Evolutionary conservation across 345 rosid species (phyloP), one percentile per base, ranked within the genome.

Genomic region (Sapria himalayana): DNA sequence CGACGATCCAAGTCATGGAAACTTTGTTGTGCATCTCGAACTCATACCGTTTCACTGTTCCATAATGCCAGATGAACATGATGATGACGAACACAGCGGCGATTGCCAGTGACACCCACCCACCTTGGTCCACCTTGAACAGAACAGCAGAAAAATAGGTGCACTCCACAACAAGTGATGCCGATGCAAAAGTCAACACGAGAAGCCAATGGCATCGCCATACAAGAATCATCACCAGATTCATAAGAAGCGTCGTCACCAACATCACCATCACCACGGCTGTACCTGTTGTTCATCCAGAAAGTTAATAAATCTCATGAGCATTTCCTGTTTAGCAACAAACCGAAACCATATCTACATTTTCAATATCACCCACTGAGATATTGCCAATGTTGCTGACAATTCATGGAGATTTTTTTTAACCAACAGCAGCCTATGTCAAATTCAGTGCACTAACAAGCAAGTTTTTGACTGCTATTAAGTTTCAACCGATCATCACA

Each of bases 1-100:
- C 81, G 1, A 80, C 71, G 33, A 80, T 64, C 92, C 92, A 80
- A 7, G 85, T 76, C 85, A 80, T 71, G 12, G 92, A 80, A 17
- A 80, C 77, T 58, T 50, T 71, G 27, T 81, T 69, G 20, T 80
- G 73, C 69, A 73, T 62, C 67, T 80, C 82, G 36, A 80, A 73
- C 70, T 80, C 81, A 7, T 80, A 80, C 8, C 72, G 69, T 47
- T 71, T 80, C 54, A 76, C 51, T 1, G 81, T 70, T 35, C 74
- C 85, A 17, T 75, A 80, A 56, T 80, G 79, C 92, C 85, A 80
- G 7, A 62, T 57, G 10, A 45, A 66, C 92, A 80, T 80, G 54
- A 76, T 55, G 3, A 80, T 11, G 25, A 80, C 67, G 62, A 71
- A 76, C 33, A 64, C 59, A 9, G 74, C 73, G 7, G 79, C 79